Evolutionary conservation across 2,329 filamentous ascomycete species (phyloP).

Genomic region (Ophiostoma himal-ulmi): DNA sequence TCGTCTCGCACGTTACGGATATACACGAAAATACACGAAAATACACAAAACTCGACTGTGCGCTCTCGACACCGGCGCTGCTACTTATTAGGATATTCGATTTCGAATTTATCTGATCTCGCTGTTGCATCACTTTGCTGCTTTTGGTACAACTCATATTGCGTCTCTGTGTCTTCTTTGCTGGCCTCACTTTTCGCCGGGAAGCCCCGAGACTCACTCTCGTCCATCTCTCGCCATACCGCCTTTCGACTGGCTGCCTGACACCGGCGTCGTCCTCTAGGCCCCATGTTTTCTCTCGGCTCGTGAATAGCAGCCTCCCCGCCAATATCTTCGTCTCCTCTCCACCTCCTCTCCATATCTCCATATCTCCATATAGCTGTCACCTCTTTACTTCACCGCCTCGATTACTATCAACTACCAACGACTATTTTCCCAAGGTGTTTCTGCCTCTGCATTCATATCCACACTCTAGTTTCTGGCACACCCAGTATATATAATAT

Average conservation of each 20-base stretch:
- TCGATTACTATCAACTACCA: not conserved
- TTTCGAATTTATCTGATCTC: not conserved
- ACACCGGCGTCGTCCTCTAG: conserved; percentile 17
- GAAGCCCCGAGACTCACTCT: not conserved
- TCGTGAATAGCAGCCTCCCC: conserved; percentile 6
- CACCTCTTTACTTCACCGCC: conserved; percentile 16
- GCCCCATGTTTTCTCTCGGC: conserved; percentile 18
- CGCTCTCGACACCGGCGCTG: not conserved
- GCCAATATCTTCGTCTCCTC: not conserved
- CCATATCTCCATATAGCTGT: not conserved
- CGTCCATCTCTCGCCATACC: not conserved
- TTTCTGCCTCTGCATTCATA: not conserved
- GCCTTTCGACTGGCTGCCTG: conserved; percentile 18
- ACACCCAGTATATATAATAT: not conserved
- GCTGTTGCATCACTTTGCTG: not conserved
- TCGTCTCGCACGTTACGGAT: not conserved
- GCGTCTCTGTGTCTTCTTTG: not conserved
- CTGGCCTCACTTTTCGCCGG: not conserved
- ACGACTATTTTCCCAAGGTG: not conserved
- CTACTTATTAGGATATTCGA: not conserved
- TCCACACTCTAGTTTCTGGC: not conserved
- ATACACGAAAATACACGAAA: not conserved
- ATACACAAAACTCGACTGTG: not conserved
- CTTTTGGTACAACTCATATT: not conserved
- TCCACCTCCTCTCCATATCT: not conserved